These are phyloP conservation scores for Trypanosomatidae sp. DNA, from an alignment of 208 protist species.

Conservation along the genomic window DNA sequence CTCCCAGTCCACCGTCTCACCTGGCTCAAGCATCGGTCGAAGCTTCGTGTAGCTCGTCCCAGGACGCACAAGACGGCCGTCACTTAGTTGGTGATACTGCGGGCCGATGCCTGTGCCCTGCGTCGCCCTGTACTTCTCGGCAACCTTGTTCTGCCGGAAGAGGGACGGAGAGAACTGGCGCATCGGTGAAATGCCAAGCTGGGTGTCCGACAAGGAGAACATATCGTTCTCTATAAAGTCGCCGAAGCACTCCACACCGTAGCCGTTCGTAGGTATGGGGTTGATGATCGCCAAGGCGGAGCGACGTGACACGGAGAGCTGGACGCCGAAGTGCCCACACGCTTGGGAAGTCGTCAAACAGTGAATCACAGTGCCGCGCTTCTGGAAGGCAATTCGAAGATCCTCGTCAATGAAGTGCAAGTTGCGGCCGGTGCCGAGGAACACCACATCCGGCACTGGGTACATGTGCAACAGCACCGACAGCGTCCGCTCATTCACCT, in stretches of 20 bases:
- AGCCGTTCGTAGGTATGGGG: constrained; percentile 85
- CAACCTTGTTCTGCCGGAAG: constrained; percentile 78
- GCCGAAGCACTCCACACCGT: constrained; percentile 89
- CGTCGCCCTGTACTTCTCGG: constrained; percentile 86
- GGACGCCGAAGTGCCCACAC: constrained; percentile 81
- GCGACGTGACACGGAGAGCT: constrained; percentile 81
- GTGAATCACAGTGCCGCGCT: constrained; percentile 83
- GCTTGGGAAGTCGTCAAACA: constrained; percentile 88
- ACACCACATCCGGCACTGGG: constrained; percentile 86
- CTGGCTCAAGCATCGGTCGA: constrained; percentile 82
- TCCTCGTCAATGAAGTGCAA: constrained; percentile 90
- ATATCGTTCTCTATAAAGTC: constrained; percentile 92
- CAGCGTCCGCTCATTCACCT: constrained; percentile 85
- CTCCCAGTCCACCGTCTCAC: constrained; percentile 83
- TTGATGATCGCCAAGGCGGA: constrained; percentile 82
- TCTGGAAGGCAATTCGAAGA: constrained; percentile 84
- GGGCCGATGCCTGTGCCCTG: constrained; percentile 87
- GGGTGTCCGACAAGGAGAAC: constrained; percentile 83
- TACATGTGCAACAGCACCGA: constrained; percentile 86
- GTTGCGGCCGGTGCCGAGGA: constrained; percentile 85
- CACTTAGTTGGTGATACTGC: constrained; percentile 79
- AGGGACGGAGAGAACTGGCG: constrained; percentile 74
- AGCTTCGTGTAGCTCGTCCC: constrained; percentile 86
- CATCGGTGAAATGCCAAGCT: constrained; percentile 76
- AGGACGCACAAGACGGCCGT: constrained; percentile 81